Conservation (phyloP, 2,329 filamentous ascomycete species). For the Epichloe sp. region DNA sequence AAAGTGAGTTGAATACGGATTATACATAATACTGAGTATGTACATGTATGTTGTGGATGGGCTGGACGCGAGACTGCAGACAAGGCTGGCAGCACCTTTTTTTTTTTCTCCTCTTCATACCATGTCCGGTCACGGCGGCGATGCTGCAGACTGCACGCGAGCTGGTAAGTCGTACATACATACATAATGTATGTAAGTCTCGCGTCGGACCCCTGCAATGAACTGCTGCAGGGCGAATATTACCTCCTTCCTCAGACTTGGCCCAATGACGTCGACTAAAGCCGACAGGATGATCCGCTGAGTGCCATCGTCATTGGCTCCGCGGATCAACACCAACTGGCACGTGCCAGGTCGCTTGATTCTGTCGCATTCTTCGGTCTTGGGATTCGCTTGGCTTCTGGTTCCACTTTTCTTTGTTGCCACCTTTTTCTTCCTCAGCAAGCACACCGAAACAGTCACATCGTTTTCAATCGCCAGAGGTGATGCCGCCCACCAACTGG, state of each 20-base stretch:
- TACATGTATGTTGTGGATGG: background rate
- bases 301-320: background rate
- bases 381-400: background rate
- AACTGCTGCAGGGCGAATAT: background rate
- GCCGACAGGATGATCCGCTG: background rate
- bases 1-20: too few species aligned
- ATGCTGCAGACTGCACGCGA: background rate
- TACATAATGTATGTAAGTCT: too few species aligned
- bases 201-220: background rate
- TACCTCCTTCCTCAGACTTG: too few species aligned
- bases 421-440: too few species aligned
- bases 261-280: too few species aligned
- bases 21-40: background rate
- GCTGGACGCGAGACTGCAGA: background rate
- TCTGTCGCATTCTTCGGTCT: background rate
- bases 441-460: too few species aligned
- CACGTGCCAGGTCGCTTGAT: background rate
- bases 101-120: background rate
- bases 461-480: too few species aligned
- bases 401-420: background rate
- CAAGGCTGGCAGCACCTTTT: background rate
- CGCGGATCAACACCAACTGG: background rate
- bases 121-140: background rate
- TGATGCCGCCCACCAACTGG: too few species aligned
- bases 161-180: background rate